Evolutionary conservation across 2,329 filamentous ascomycete species (phyloP), one percentile per base, ranked within the genome.

Genomic region (Phialocephala sp.): DNA sequence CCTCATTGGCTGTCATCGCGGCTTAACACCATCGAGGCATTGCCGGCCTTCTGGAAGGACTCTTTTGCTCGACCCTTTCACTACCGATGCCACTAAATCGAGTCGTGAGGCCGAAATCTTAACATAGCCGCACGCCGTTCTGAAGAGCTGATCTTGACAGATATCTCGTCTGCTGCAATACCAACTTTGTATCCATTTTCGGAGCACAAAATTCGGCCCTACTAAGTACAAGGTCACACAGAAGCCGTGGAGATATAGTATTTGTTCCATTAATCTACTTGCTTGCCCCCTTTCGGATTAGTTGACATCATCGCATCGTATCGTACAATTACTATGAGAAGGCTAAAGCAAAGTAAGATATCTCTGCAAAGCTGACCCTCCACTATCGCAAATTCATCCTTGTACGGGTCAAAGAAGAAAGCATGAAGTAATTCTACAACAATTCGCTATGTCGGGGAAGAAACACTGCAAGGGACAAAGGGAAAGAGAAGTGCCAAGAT

Each of bases 241-340:
- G 45, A 9, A 50, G 20, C 18, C n/a, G 45, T 18, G 14, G 24
- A 8, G 22, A 35, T 54, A 12, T 18, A 35, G 50, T 54, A 54
- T 54, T 52, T 35, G 14, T 32, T 54, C 50, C 50, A 54, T 54
- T 54, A 54, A 54, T 54, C 24, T 54, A 54, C 50, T 54, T 24
- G 50, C 22, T 32, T 54, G 50, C 8, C 22, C 22, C 43, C 24
- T 54, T 32, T 54, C 22, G 14, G 50, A 54, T 32, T 54, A 54
- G 32, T 54, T 54, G 50, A 27, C 50, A 54, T 54, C 27, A 54
- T 54, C 50, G 50, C 22, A 54, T 32, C 50, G 50, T 22, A 54
- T 54, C 22, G 22, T 35, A 35, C 12, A 14, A 54, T 24, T 18
- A n/a, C 45, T 24, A 47, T 18, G 4, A 54, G 50, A 54, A 54